Percentiles rank a stretch among this genome's conserved stretches.
Evolutionary conservation across 78 protist genomes (phyloP).

Genomic region (slime mould (Dictyostelium discoideum)): dicty_2.7 NC_007088.5:3638001-3638500

Average conservation of each 20-base stretch:
- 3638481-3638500: not conserved
- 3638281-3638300: not conserved
- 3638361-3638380: not conserved
- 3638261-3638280: not conserved
- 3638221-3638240: too few relatives aligned
- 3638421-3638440: not conserved
- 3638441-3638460: not conserved
- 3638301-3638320: not conserved
- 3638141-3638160: not conserved
- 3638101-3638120: not conserved
- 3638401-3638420: not conserved
- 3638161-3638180: too few relatives aligned
- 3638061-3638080: not conserved
- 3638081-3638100: not conserved
- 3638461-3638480: not conserved
- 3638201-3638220: too few relatives aligned
- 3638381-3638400: not conserved
- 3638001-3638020: conserved; percentile 2
- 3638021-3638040: not conserved
- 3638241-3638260: not conserved
- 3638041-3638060: not conserved
- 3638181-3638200: too few relatives aligned
- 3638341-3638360: not conserved
- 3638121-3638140: not conserved
- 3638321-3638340: not conserved